Evolutionary conservation across 2,329 filamentous ascomycete species (phyloP), one percentile per base, ranked within the genome.

Genomic region (Cladophialophora psammophila): DNA sequence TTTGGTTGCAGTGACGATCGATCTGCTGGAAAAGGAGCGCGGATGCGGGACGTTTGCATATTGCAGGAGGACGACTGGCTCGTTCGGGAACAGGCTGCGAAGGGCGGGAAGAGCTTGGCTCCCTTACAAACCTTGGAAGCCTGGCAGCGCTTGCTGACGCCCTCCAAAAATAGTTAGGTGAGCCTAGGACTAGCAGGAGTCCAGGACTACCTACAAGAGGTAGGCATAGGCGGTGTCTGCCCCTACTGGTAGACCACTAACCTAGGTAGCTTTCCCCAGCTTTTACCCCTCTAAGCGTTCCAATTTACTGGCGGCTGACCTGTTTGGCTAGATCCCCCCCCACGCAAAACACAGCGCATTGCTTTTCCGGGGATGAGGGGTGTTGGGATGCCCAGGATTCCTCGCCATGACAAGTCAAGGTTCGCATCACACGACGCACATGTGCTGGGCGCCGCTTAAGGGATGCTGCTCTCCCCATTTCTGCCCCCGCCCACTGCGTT

Each of bases 341-440:
- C 63, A 60, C 56, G 48, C 57, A 54, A 48, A 53, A 54, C 42
- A 20, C 18, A 50, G 26, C 20, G 45, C 18, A 50, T 50, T 26
- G 12, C 45, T 50, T 50, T 42, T 50, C 45, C 45, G 18, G 45
- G 45, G 45, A 50, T 13, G 45, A 50, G 45, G 45, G 26, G 57
- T 36, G 40, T 50, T 57, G 62, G 53, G 26, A 7, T 31, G 32
- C 60, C 48, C 54, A 42, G n/a, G 18, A 42, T 60, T 42, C 38
- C n/a, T 48, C 20, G 18, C 20, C 32, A n/a, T 42, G 45, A 26
- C 26, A 26, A 26, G 26, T 26, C 26, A 3, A 45, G 48, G 35
- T 65, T 34, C 59, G 54, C 20, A 57, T 50, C 63, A 65, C 54
- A 65, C 52, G 60, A 63, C 60, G 60, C 60, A 65, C 63, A 65